Conservation (phyloP, 2,329 filamentous ascomycete genomes). For the Drechslerella dactyloides region DNA sequence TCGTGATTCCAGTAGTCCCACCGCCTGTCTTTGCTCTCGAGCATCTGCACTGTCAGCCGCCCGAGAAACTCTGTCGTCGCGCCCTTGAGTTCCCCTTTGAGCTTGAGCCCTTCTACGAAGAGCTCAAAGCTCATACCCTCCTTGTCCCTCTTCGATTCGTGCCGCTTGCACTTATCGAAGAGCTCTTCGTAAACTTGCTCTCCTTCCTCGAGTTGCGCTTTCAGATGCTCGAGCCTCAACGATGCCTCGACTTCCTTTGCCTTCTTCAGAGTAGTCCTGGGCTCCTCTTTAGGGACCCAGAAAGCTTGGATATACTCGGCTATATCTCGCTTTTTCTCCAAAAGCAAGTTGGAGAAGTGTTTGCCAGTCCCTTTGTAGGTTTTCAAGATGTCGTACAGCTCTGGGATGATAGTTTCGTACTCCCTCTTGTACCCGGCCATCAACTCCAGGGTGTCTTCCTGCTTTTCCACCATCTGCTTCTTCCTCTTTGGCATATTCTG, state of each 20-base stretch:
- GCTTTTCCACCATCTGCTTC: not conserved
- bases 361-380: not conserved
- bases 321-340: not conserved
- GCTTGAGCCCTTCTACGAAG: constrained; percentile 1
- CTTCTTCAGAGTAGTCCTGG: not conserved
- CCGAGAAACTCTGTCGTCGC: not conserved
- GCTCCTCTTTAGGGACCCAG: not conserved
- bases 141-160: not conserved
- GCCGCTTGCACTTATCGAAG: not conserved
- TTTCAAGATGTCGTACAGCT: not conserved
- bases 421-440: not conserved
- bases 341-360: not conserved
- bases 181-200: not conserved
- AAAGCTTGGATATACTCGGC: not conserved
- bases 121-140: not conserved
- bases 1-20: constrained; percentile 6
- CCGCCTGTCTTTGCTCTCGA: not conserved
- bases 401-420: not conserved
- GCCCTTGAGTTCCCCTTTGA: not conserved
- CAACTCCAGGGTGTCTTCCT: not conserved
- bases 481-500: not conserved
- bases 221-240: not conserved
- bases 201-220: not conserved
- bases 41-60: not conserved
- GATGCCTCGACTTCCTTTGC: not conserved